These are phyloP conservation scores for Aureobasidium melanogenum DNA, from an alignment of 2,329 filamentous ascomycete species.

Conservation along the genomic window DNA sequence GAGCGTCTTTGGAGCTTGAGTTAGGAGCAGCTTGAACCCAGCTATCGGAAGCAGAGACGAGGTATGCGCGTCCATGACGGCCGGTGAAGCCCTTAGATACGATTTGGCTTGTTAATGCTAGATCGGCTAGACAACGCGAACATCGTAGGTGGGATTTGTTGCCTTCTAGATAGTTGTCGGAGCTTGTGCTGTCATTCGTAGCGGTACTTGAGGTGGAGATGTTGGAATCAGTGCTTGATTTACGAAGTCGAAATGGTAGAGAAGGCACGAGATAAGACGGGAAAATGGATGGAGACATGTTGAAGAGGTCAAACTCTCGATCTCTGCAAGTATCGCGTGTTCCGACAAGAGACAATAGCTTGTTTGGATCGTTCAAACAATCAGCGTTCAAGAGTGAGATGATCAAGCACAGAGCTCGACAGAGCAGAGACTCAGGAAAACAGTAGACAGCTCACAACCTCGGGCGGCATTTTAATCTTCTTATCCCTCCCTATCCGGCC, in stretches of 20 bases:
- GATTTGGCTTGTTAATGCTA: constrained; percentile 51
- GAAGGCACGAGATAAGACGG: constrained; percentile 44
- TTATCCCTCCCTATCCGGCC: not conserved
- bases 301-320: not conserved
- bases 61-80: constrained; percentile 55
- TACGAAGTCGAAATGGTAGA: constrained; percentile 38
- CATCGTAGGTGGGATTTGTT: constrained; percentile 50
- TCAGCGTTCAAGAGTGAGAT: not conserved
- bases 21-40: not conserved
- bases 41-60: constrained; percentile 40
- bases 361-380: not conserved
- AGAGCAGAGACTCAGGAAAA: not conserved
- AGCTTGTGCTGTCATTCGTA: constrained; percentile 18
- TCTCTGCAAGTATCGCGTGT: not conserved
- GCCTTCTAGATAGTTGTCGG: constrained; percentile 31
- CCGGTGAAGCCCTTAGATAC: constrained; percentile 59
- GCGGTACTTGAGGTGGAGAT: constrained; percentile 26
- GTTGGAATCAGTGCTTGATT: constrained; percentile 31
- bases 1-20: constrained; percentile 20
- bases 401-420: not conserved
- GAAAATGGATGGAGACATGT: constrained; percentile 31
- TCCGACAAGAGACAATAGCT: not conserved
- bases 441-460: not conserved
- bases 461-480: not conserved
- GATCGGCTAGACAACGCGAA: constrained; percentile 49